phyloP scores from a whole-genome alignment of 306 rosid genomes.

The Vigna angularis region DNA sequence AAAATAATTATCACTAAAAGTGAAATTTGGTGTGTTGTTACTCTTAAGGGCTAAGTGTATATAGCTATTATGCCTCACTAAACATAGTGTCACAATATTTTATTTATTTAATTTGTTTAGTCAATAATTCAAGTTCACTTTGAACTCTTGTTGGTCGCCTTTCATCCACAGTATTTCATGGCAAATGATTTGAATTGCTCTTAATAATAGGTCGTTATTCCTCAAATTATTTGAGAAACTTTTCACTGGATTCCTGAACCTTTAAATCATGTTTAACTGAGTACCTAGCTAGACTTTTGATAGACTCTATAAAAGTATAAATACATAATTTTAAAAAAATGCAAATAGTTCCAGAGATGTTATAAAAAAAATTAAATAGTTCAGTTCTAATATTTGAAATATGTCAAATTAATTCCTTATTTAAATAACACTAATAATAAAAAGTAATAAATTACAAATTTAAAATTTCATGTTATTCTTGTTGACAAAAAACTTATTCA shows the following conservation, averaged over 20 bases:
- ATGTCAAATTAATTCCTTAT: neutral
- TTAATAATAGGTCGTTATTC: neutral
- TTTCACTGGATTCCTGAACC: neutral
- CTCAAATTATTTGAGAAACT: neutral
- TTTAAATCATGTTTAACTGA: neutral
- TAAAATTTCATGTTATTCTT: too few species aligned
- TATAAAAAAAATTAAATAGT: too few species aligned
- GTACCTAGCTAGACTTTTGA: neutral
- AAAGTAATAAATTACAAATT: too few species aligned
- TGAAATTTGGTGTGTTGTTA: neutral
- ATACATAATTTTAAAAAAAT: neutral
- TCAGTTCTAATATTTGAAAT: neutral
- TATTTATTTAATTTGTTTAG: neutral
- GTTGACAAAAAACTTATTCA: too few species aligned
- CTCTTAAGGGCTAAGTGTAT: slow-evolving; percentile 1
- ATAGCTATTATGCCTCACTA: neutral
- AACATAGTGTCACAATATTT: neutral
- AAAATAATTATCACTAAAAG: neutral
- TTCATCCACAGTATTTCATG: neutral
- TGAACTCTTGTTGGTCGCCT: slow-evolving; percentile 9
- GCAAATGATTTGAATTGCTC: neutral
- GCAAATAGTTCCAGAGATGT: neutral
- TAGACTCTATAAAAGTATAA: neutral
- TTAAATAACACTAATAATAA: neutral
- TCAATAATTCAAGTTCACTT: slow-evolving; percentile 11